Conservation (phyloP, 208 protist genomes). For the Naegleria gruberi region DNA sequence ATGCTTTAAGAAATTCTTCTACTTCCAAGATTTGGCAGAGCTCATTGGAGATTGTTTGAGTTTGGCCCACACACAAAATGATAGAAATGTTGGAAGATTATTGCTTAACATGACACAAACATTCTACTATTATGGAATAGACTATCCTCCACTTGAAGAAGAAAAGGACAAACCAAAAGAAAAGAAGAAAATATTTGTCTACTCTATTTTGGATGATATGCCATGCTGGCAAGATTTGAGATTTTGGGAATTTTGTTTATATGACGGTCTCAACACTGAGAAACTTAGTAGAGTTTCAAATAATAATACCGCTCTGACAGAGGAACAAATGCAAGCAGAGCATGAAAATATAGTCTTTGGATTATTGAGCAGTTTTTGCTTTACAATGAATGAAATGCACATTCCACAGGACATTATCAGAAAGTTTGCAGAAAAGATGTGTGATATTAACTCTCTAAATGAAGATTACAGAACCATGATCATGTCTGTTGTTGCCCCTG, state of each 20-base stretch:
- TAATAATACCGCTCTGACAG: background rate
- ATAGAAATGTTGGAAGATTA: conserved; percentile 4
- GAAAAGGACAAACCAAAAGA: background rate
- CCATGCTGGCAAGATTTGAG: background rate
- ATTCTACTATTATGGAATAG: background rate
- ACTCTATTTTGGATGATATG: background rate
- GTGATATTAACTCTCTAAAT: conserved; percentile 12
- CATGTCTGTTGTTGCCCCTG: background rate
- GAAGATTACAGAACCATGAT: background rate
- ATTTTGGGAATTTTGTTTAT: conserved; percentile 21
- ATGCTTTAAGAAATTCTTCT: background rate
- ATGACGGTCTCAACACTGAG: background rate
- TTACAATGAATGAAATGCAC: background rate
- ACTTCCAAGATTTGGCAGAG: background rate
- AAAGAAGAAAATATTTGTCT: background rate
- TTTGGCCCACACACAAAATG: background rate
- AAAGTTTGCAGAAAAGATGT: conserved; percentile 20
- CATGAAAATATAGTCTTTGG: conserved; percentile 26
- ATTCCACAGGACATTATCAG: background rate
- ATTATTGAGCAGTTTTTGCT: background rate
- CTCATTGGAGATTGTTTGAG: background rate
- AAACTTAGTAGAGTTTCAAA: background rate
- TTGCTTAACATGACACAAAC: conserved; percentile 17
- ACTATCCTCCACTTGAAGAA: background rate
- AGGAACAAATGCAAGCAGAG: background rate